Evolutionary conservation across 2,329 filamentous ascomycete genomes (phyloP), one percentile per base, ranked within the genome.

Genomic region (Diplodia scrobiculata): DNA sequence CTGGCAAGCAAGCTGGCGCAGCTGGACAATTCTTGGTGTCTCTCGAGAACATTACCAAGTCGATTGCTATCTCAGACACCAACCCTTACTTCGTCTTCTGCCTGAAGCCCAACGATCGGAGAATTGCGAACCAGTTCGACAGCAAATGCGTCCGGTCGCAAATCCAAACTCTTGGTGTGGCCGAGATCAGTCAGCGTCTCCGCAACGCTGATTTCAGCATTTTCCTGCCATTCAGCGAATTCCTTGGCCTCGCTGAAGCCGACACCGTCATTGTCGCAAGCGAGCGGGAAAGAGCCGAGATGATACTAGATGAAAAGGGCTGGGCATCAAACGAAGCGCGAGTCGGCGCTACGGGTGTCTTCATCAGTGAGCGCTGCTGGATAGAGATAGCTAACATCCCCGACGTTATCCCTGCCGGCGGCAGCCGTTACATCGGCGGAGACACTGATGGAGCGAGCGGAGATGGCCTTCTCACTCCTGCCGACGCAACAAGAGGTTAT

Each of bases 31-130:
- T 97, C 79, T 81, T 99, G 25, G 87, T 91, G 0, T 91, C 93
- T 0, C 82, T 99, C 29, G 91, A 97, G 70, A 96, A 95, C 67
- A 91, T 99, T 66, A 96, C 89, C 67, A 93, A 94, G 72, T 93
- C 92, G 1, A 82, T 99, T 52, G 90, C 87, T 2, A 87, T 91
- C 2, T 86, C 89, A 3, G 91, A 92, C 73, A 91, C 92, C 11
- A 99, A 99, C 73, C 87, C 90, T 0, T 99, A 99, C 79, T 98
- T 97, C 72, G 86, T 99, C 52, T 97, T 99, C 79, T 99, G 95
- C 74, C 80, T 99, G 69, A 99, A 99, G 79, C 94, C 95, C 25
- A 99, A 99, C 72, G 95, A 99, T 76, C 87, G 95, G 63, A 88
- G 95, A 59, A 99, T 99, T 70, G 94, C 95, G 68, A 99, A 99